Evolutionary conservation across 257 asterid genomes (phyloP).

Genomic region (Cinchona pubescens): DNA sequence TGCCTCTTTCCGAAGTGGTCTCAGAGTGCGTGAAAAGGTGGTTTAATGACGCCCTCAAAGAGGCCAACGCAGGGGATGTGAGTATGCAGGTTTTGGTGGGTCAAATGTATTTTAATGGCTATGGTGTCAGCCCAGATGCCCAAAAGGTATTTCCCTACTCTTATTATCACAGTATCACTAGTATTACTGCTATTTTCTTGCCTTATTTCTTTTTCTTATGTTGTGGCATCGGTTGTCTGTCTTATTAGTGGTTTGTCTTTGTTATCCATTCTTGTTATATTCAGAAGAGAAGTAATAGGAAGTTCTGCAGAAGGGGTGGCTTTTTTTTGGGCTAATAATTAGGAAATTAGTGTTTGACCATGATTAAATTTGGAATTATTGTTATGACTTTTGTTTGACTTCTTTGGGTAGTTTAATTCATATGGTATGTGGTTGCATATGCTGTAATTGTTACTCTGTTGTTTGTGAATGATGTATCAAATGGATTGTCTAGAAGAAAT

Average conservation of each 20-base stretch:
- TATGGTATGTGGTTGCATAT: background rate
- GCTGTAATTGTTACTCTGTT: background rate
- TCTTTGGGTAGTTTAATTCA: background rate
- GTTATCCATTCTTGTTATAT: background rate
- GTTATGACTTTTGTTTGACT: background rate
- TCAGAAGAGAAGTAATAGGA: background rate
- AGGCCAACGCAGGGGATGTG: constrained; percentile 68
- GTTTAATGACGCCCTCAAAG: constrained; percentile 71
- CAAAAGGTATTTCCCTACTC: constrained; percentile 41
- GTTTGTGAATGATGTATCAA: background rate
- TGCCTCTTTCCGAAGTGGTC: constrained; percentile 62
- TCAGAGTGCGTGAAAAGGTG: constrained; percentile 63
- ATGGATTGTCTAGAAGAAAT: background rate
- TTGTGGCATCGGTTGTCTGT: background rate
- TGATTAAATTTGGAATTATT: background rate
- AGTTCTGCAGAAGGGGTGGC: background rate
- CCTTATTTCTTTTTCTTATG: background rate
- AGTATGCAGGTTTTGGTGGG: constrained; percentile 71
- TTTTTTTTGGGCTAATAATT: background rate
- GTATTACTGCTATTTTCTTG: background rate
- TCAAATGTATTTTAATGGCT: constrained; percentile 72
- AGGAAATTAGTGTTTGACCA: background rate
- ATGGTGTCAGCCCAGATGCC: constrained; percentile 55
- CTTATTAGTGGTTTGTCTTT: background rate
- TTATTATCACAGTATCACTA: background rate